Conservation (phyloP, 2,329 filamentous ascomycete species). For the Aureobasidium sp. region DNA sequence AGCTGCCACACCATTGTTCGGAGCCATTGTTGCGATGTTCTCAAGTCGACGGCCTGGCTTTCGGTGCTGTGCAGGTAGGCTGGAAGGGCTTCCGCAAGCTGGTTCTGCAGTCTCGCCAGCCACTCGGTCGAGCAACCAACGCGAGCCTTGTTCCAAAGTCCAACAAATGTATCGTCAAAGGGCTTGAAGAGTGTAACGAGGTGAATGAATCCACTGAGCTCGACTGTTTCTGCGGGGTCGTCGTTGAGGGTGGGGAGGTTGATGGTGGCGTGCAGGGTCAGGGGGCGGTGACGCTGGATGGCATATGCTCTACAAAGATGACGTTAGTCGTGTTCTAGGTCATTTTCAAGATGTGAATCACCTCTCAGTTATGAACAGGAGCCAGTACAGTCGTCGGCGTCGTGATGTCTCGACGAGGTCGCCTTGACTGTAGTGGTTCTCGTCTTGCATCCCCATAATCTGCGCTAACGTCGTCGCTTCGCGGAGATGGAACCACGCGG, state of each 20-base stretch:
- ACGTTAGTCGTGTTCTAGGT: not conserved
- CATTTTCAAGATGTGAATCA: constrained; percentile 19
- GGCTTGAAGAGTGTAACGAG: constrained; percentile 53
- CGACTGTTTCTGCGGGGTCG: constrained; percentile 44
- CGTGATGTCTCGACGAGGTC: constrained; percentile 45
- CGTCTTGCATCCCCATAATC: constrained; percentile 50
- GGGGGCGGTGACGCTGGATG: constrained; percentile 53
- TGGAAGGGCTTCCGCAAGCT: constrained; percentile 45
- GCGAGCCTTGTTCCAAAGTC: constrained; percentile 53
- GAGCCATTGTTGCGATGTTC: constrained; percentile 63
- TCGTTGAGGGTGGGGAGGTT: constrained; percentile 42
- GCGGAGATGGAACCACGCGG: constrained; percentile 53
- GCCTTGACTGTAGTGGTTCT: constrained; percentile 43
- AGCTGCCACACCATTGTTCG: constrained; percentile 64
- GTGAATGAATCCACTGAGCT: constrained; percentile 50
- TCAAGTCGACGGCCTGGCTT: constrained; percentile 59
- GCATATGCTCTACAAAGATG: constrained; percentile 48
- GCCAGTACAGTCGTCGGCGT: constrained; percentile 51
- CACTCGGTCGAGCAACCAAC: constrained; percentile 38
- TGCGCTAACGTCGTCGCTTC: constrained; percentile 53
- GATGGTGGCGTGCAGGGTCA: constrained; percentile 53
- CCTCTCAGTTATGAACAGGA: constrained; percentile 54
- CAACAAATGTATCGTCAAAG: constrained; percentile 55
- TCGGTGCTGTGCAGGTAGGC: constrained; percentile 51
- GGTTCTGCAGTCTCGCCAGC: constrained; percentile 40